These are phyloP conservation scores for Pseudogymnoascus sp. DNA, from an alignment of 2,329 filamentous ascomycete species.

Conservation along the genomic window DNA sequence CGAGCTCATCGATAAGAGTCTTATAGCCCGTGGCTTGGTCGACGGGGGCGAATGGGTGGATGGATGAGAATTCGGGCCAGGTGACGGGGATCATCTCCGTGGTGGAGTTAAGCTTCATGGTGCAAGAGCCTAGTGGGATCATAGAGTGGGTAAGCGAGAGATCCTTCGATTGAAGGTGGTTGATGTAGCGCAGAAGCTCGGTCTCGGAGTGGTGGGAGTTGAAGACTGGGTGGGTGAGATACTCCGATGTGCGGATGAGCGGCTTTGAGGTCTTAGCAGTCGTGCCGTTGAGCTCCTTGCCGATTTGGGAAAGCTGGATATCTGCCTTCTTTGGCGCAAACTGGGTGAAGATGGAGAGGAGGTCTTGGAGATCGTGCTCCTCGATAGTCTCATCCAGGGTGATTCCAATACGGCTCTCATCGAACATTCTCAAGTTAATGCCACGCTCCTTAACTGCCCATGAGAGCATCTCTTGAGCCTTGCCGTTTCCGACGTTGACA, in stretches of 20 bases:
- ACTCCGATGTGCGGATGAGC: constrained; percentile 64
- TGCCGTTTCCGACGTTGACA: constrained; percentile 46
- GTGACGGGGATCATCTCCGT: constrained; percentile 87
- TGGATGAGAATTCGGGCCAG: constrained; percentile 63
- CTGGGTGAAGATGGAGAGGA: constrained; percentile 48
- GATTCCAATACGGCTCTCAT: constrained; percentile 56
- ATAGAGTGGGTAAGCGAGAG: constrained; percentile 91
- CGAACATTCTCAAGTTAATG: constrained; percentile 57
- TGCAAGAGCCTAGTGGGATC: constrained; percentile 95
- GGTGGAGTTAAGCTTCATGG: constrained; percentile 95
- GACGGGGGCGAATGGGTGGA: constrained; percentile 71
- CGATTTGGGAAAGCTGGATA: constrained; percentile 32
- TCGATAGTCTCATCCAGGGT: constrained; percentile 71
- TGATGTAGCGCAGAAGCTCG: constrained; percentile 85
- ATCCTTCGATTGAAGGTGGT: constrained; percentile 89
- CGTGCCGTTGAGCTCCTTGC: constrained; percentile 35
- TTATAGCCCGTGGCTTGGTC: constrained; percentile 60
- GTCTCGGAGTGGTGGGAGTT: constrained; percentile 94
- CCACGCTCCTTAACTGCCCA: constrained; percentile 41
- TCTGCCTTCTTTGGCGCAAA: constrained; percentile 18
- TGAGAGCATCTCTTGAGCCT: constrained; percentile 44
- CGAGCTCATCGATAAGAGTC: constrained; percentile 63
- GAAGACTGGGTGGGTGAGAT: constrained; percentile 86
- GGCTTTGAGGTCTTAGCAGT: constrained; percentile 41
- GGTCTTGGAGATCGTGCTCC: constrained; percentile 45